Conservation (phyloP, 2,329 filamentous ascomycete genomes). For the Calonectria pauciramosa region DNA sequence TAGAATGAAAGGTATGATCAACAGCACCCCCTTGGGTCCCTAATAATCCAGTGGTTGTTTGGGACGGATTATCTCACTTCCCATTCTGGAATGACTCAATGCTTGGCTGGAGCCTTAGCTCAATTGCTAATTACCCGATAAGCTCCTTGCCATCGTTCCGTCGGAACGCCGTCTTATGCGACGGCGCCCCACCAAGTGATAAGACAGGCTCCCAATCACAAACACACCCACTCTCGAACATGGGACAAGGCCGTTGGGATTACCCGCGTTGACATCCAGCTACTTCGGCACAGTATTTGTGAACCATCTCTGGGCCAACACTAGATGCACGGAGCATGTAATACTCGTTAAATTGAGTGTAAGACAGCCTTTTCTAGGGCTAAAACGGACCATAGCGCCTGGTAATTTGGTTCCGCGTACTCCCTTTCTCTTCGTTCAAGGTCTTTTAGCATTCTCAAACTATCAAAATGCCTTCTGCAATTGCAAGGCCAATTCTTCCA, state of each 20-base stretch:
- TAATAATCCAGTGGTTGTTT: no score
- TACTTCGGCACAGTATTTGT: neutral
- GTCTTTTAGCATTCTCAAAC: neutral
- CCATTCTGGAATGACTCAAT: neutral
- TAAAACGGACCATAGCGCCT: neutral
- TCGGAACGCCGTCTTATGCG: neutral
- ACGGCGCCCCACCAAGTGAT: neutral
- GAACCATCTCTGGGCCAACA: neutral
- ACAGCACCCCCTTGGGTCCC: no score
- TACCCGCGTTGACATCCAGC: neutral
- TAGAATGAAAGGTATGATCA: neutral
- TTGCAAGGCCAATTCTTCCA: constrained; percentile 39
- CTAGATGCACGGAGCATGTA: neutral
- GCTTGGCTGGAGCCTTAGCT: neutral
- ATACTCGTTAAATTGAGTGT: neutral
- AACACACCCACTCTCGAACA: neutral
- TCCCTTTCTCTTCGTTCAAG: neutral
- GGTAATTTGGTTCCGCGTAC: neutral
- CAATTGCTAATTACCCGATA: neutral
- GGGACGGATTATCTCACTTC: neutral
- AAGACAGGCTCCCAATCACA: neutral
- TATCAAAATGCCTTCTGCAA: neutral
- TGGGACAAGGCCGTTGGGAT: neutral
- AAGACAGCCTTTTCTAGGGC: neutral
- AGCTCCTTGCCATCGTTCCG: neutral